A percentile compares a stretch with the other conserved stretches of the same genome.
Evolutionary conservation across 768 basidiomycete species (phyloP).

Genomic region (Kwoniella bestiolae): DNA sequence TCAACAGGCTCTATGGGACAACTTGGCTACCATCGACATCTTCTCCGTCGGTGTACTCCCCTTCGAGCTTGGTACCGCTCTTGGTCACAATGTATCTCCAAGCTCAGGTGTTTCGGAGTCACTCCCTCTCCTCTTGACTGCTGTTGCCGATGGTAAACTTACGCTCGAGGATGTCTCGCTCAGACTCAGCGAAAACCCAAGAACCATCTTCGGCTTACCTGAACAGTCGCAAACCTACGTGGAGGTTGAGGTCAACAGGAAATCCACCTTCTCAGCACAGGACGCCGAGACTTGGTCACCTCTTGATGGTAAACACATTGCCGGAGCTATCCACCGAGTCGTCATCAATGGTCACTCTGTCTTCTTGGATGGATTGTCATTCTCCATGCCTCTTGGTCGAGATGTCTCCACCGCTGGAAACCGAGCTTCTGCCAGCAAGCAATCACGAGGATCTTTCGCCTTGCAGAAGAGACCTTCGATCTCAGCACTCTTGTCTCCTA

Average conservation of each 20-base stretch:
- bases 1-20: constrained; percentile 82
- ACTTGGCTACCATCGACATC: constrained; percentile 79
- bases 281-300: constrained; percentile 72
- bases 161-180: constrained; percentile 78
- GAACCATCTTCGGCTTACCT: constrained; percentile 85
- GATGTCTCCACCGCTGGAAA: constrained; percentile 55
- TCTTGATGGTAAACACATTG: constrained; percentile 66
- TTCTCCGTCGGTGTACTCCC: constrained; percentile 89
- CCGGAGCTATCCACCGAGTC: constrained; percentile 85
- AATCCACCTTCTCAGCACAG: constrained; percentile 62
- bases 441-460: constrained; percentile 56
- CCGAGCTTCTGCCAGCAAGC: constrained; percentile 41
- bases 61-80: constrained; percentile 70
- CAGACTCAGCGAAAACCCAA: constrained; percentile 90
- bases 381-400: constrained; percentile 63
- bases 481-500: constrained; percentile 38
- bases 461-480: constrained; percentile 40
- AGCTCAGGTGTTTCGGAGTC: constrained; percentile 85
- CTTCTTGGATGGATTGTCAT: constrained; percentile 76
- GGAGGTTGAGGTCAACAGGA: constrained; percentile 87
- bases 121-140: constrained; percentile 82
- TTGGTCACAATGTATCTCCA: constrained; percentile 67
- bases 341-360: constrained; percentile 85
- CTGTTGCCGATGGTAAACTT: constrained; percentile 76
- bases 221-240: constrained; percentile 85